Conservation (phyloP, 2,329 filamentous ascomycete species). For the Penicillium sp. region DNA sequence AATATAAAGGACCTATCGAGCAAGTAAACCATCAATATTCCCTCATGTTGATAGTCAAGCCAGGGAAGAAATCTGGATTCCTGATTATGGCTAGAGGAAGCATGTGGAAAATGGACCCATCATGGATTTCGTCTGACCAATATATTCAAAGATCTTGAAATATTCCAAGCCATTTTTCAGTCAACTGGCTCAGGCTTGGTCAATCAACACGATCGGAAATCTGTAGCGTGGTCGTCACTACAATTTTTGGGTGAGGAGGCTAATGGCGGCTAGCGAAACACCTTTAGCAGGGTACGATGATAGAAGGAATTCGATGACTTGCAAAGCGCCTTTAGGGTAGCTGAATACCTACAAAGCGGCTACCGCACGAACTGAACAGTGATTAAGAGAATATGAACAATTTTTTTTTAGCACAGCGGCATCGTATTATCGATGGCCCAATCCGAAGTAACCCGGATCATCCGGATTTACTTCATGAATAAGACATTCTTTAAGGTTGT, state of each 20-base stretch:
- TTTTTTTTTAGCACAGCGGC: too few relatives aligned
- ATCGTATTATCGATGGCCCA: not conserved
- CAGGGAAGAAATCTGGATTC: not conserved
- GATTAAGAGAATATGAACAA: too few relatives aligned
- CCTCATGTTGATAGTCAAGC: too few relatives aligned
- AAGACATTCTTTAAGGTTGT: conserved; percentile 36
- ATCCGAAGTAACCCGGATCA: conserved; percentile 25
- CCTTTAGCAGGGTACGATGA: not conserved
- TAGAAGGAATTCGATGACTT: not conserved
- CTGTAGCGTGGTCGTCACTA: not conserved
- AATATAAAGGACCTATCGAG: too few relatives aligned
- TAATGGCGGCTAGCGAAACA: not conserved
- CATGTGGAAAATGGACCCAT: not conserved
- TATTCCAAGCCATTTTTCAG: not conserved
- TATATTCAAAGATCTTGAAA: not conserved
- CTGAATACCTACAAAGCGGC: too few relatives aligned
- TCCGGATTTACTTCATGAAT: conserved; percentile 24
- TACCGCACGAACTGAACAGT: too few relatives aligned
- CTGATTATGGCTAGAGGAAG: not conserved
- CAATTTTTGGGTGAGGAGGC: not conserved
- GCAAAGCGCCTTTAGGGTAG: not conserved
- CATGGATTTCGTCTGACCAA: not conserved
- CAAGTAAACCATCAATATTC: too few relatives aligned
- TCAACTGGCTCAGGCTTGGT: not conserved
- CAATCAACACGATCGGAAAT: not conserved